Conservation (phyloP, 225 moss, liverwort and hornwort species). For the Marchantia polymorpha region DNA sequence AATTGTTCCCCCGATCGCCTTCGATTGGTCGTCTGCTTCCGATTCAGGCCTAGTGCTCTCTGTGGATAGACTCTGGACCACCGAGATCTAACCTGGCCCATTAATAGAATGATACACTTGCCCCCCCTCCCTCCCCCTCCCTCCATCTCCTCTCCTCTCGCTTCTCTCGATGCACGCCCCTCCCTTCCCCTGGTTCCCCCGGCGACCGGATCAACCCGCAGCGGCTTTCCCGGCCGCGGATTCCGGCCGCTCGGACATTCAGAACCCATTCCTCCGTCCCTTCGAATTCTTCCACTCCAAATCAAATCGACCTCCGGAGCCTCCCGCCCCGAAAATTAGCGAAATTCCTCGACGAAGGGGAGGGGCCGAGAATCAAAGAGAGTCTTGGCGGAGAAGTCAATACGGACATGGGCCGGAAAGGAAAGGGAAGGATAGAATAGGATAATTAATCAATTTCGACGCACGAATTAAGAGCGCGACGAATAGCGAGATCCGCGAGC, state of each 20-base stretch:
- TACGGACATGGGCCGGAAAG: neutral
- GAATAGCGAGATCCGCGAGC: neutral
- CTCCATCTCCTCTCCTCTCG: neutral
- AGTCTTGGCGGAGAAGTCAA: neutral
- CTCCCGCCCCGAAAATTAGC: too few species aligned
- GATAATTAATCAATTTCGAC: too few species aligned
- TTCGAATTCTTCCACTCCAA: neutral
- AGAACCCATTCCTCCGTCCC: too few species aligned
- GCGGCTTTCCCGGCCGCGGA: neutral
- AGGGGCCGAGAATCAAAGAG: neutral
- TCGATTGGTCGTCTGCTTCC: neutral
- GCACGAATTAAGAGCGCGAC: neutral
- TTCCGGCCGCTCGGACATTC: too few species aligned
- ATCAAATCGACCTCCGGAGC: neutral
- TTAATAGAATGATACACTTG: constrained; percentile 1
- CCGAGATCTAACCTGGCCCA: neutral
- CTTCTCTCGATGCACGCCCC: neutral
- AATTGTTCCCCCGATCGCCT: neutral
- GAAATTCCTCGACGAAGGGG: neutral
- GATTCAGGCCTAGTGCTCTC: neutral
- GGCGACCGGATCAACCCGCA: neutral
- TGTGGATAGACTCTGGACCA: constrained; percentile 3
- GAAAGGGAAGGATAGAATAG: neutral
- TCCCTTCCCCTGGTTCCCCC: neutral
- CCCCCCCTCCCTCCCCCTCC: too few species aligned